Percentiles rank a stretch among this genome's conserved stretches.
Conservation (phyloP, 2,329 filamentous ascomycete species). For the Claviceps purpurea region DNA sequence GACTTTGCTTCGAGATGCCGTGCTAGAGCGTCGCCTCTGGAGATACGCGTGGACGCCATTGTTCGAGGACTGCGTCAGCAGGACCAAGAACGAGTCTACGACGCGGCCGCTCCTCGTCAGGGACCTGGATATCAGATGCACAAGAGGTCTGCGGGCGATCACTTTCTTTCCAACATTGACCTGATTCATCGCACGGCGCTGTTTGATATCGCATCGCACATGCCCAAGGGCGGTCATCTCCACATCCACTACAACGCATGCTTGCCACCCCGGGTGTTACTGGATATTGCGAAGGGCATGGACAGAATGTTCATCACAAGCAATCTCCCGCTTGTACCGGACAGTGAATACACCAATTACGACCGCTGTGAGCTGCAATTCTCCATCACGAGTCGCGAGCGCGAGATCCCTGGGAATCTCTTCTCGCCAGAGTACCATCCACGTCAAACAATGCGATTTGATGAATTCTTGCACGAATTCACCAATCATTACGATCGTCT, state of each 20-base stretch:
- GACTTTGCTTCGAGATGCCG: slow-evolving; percentile 28
- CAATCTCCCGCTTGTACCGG: slow-evolving; percentile 29
- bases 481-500: slow-evolving; percentile 11
- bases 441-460: slow-evolving; percentile 30
- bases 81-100: slow-evolving; percentile 26
- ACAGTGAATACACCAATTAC: slow-evolving; percentile 29
- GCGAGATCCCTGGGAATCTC: slow-evolving; percentile 28
- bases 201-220: slow-evolving; percentile 38
- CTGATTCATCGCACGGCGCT: slow-evolving; percentile 43
- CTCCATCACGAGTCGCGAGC: slow-evolving; percentile 29
- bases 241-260: slow-evolving; percentile 74
- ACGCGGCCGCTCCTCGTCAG: slow-evolving; percentile 13
- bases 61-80: slow-evolving; percentile 22
- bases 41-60: slow-evolving; percentile 25
- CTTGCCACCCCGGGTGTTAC: slow-evolving; percentile 44
- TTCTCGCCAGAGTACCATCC: slow-evolving; percentile 35
- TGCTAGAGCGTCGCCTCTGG: slow-evolving; percentile 17
- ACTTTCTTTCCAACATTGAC: slow-evolving; percentile 42
- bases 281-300: slow-evolving; percentile 41
- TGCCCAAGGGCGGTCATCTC: slow-evolving; percentile 61
- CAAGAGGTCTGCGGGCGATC: slow-evolving; percentile 34
- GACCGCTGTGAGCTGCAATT: slow-evolving; percentile 48
- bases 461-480: slow-evolving; percentile 26
- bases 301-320: slow-evolving; percentile 58
- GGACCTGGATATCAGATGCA: slow-evolving; percentile 33